Conservation (phyloP, 179 eudicot species). For the Dionaea muscipula region DNA sequence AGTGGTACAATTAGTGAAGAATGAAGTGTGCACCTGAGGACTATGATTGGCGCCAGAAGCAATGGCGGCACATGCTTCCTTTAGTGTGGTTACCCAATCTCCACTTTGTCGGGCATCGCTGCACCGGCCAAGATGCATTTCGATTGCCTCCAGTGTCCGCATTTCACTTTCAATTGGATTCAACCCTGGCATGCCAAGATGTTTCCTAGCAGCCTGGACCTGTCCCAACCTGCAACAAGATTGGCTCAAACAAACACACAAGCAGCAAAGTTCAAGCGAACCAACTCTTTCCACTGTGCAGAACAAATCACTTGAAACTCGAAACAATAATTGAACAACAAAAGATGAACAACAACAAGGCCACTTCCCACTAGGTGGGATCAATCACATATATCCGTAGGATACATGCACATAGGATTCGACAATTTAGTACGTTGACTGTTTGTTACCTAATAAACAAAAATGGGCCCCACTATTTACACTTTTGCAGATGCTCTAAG, state of each 20-base stretch:
- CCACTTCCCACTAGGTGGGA: too few relatives aligned
- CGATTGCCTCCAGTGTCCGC: conserved; percentile 51
- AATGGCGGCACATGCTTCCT: conserved; percentile 66
- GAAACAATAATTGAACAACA: too few relatives aligned
- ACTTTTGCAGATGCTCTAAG: too few relatives aligned
- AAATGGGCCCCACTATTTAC: too few relatives aligned
- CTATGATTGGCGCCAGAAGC: conserved; percentile 68
- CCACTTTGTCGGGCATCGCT: conserved; percentile 45
- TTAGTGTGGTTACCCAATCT: conserved; percentile 60
- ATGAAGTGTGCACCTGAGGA: conserved; percentile 45
- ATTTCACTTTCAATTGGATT: conserved; percentile 45
- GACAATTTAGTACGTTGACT: too few relatives aligned
- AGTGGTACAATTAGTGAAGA: not conserved
- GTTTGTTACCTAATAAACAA: too few relatives aligned
- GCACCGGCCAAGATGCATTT: conserved; percentile 54
- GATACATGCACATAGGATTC: too few relatives aligned
- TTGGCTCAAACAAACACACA: not conserved
- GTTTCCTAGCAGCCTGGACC: conserved; percentile 67
- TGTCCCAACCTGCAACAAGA: conserved; percentile 57
- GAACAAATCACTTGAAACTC: too few relatives aligned
- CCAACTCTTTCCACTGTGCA: too few relatives aligned
- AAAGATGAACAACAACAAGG: too few relatives aligned
- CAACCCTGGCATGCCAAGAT: conserved; percentile 46
- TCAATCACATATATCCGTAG: too few relatives aligned
- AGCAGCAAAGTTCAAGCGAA: too few relatives aligned